Evolutionary conservation across 257 asterid species (phyloP), one percentile per base, ranked within the genome.

Genomic region (Striga asiatica): DNA sequence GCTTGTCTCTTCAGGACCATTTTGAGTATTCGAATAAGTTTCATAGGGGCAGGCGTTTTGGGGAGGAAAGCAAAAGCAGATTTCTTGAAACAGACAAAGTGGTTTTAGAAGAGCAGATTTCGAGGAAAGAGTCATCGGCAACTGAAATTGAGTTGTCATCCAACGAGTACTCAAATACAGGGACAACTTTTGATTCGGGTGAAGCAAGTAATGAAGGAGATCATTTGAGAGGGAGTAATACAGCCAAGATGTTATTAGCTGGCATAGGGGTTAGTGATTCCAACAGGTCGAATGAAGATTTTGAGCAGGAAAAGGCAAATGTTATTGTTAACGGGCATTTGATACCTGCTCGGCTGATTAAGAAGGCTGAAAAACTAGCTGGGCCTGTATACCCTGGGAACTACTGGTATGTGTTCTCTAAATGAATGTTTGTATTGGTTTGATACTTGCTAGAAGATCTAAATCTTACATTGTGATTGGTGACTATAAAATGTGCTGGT

Each of bases 71-170:
- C 67, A 59, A 54, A 78, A 84, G 83, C 16, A 74, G 71, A 8
- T 74, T 39, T 18, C 77, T 82, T 23, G 85, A 76, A 54, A 67
- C 11, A 11, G 81, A 79, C 6, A 60, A 72, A 56, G 34, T 67
- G 32, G 9, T 65, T 39, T 35, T 62, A 72, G 72, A 13, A 31
- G 41, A 60, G 62, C 84, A 76, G 62, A 54, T 61, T 46, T 56
- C 64, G 51, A 61, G 68, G 56, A 76, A 73, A 11, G 87, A 77
- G 52, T 67, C 78, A 13, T 59, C 76, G 18, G 82, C 87, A 35
- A 84, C 94, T 32, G 96, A 87, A 80, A 87, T 84, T 38, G 96
- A 87, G 9, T 67, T 91, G 59, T 72, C 92, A 1, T 78, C 96
- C 19, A 81, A 74, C 25, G 98, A 91, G 75, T 91, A 69, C 49